Base-by-base conservation (phyloP, 257 asterid genomes). In the Scutellaria galericulata region DNA sequence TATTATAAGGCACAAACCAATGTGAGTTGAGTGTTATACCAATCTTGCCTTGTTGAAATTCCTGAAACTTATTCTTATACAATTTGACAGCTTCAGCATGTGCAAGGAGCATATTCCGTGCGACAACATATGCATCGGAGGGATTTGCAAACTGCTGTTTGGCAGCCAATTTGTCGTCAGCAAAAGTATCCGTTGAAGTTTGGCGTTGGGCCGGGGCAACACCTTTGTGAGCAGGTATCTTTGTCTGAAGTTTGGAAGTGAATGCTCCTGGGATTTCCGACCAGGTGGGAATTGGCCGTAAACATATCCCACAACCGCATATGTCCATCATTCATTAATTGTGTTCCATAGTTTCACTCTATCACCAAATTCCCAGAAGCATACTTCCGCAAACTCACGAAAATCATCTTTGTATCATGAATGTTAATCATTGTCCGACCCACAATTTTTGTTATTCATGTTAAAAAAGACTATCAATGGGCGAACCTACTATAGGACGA, bases 301-400 rank as follows among this genome's bases (percentile, higher is more conserved):
- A 0, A 69, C 69, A 20, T 80, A 83, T 3, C 82, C 86, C 1
- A 7, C 0, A 2, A 13, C 7, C 0, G 67, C 20, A 7, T 66
- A 79, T 1, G 51, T 61, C 74, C 63, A 71, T 0, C 86, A 86
- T 57, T 84, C 88, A 15, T 84, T 84, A 46, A 79, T 0, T 0
- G 86, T 81, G 1, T 53, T 63, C 86, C 88, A 84, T 1, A 57
- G 12, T 10, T 84, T 81, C 46, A 84, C 86, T 1, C 83, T 44
- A 12, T 79, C 84, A 0, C 84, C 88, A 5, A 84, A 81, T 46
- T 84, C 84, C 77, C 79, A 67, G 41, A 83, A 80, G 40, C 88
- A 83, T 7, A 80, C 5, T 9, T 75, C 77, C 0, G 68, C 87
- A 2, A 50, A 81, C 27, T 78, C 83, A 0, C 70, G 31, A 35